These are phyloP conservation scores for Calycina herbarum DNA, from an alignment of 2,329 filamentous ascomycete species.

Conservation along the genomic window DNA sequence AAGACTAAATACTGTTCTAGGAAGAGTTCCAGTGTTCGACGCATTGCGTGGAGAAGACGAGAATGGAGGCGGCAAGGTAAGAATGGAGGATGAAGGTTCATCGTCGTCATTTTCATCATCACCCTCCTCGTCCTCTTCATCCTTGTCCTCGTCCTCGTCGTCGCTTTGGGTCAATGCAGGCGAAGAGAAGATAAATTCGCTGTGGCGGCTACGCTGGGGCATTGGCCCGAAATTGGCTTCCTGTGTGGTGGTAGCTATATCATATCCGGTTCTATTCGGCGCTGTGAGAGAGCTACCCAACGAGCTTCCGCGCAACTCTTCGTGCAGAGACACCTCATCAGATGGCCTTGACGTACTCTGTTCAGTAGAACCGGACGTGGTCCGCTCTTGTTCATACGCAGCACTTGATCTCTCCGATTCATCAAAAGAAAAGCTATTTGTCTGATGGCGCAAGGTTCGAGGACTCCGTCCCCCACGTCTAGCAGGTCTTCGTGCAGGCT, in stretches of 20 bases:
- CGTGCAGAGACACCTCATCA: constrained; percentile 26
- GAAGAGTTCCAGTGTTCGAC: constrained; percentile 27
- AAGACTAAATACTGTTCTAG: constrained; percentile 10
- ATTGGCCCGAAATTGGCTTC: background rate
- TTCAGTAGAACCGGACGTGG: constrained; percentile 27
- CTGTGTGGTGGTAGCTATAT: background rate
- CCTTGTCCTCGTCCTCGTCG: background rate
- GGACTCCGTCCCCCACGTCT: constrained; percentile 12
- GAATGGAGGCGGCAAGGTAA: constrained; percentile 35
- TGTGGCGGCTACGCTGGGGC: background rate
- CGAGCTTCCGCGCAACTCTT: constrained; percentile 33
- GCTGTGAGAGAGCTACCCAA: constrained; percentile 26
- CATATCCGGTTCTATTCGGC: constrained; percentile 13
- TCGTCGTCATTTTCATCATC: background rate
- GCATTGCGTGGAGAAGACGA: constrained; percentile 29
- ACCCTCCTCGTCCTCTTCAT: background rate
- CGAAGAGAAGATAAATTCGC: constrained; percentile 22
- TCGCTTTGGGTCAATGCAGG: constrained; percentile 8
- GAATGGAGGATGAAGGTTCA: background rate
- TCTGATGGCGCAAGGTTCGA: constrained; percentile 38
- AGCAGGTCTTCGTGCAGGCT: constrained; percentile 33
- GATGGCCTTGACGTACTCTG: constrained; percentile 20
- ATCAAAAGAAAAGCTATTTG: constrained; percentile 40
- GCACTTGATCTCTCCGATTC: constrained; percentile 36
- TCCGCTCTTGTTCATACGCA: constrained; percentile 34